Base-by-base conservation (phyloP, 2,329 filamentous ascomycete species). In the Ophiostoma ulmi region DNA sequence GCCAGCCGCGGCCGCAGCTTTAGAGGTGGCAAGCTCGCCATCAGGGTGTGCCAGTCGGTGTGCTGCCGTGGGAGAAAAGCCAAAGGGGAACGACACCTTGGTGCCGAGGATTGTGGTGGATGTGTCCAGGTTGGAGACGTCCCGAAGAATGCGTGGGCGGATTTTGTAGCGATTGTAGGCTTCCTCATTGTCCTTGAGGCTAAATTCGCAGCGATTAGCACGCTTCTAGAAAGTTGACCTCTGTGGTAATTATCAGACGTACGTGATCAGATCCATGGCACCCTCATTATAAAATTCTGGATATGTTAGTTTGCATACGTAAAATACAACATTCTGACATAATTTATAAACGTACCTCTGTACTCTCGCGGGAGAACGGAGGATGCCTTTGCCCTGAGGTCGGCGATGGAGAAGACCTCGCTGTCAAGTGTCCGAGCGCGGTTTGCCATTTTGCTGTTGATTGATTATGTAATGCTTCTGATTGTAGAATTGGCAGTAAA, bases 61-160 rank as follows among this genome's bases (percentile, higher is more conserved):
- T 76, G 85, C 83, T 1, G 84, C 86, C 0, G 85, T 81, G 0
- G 85, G 86, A 3, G 82, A 81, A 55, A 88, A 82, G 13, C 84
- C 84, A 2, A 88, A 77, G 0, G 86, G 86, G 2, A 87, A 79
- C 0, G 80, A 75, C 10, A 72, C 65, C 4, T 69, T 69, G 17
- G 70, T 48, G 64, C 76, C 74, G 8, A 80, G 74, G 67, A 80
- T 73, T 0, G 66, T 70, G 8, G 69, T 72, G 2, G 66, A 41
- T 26, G 75, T 72, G 1, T 77, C 74, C 5, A 75, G 70, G 31
- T 63, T 70, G 13, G 39, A 67, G 5, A 79, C 77, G 65, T 78
- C 74, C 36, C 75, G 75, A 48, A 80, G 72, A 8, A 80, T 74
- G 14, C 78, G 76, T n/a, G 79, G 79, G 7, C 78, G 76, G 72